Evolutionary conservation across 352 stramenopile genomes (phyloP), one percentile per base, ranked within the genome.

Genomic region (Elongisporangium senticosum): DNA sequence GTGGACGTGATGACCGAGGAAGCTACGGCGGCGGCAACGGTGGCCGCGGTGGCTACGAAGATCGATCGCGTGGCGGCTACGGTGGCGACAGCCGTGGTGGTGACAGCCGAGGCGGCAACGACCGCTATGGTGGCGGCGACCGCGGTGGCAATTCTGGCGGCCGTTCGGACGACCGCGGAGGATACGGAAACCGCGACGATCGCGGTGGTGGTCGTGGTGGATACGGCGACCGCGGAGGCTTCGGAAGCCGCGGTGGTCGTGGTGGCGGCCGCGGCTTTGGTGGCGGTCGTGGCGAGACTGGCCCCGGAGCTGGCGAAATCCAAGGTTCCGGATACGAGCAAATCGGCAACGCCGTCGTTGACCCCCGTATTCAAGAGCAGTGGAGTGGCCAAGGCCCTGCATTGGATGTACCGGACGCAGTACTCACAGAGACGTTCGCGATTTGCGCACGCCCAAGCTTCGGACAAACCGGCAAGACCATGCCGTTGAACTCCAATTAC

Each of bases 401-500:
- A 4, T 66, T 67, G 4, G 64, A 72, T 2, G 77, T 90, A 0
- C 61, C 60, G n/a, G 64, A 73, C n/a, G 67, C 64, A 3, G 65
- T 76, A 13, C 54, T 88, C 0, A 62, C 70, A 37, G 69, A 74
- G 23, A 55, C 68, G 6, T 85, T 71, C 26, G 40, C 70, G 53
- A 84, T 88, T 54, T 83, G 72, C 49, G 68, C 57, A 2, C 79
- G 83, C 13, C 78, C 78, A 3, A 67, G 68, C 33, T 53, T 78
- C 22, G 67, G 65, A 0, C 61, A 51, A 4, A 55, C 55, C 17
- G 77, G 75, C 14, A 74, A 74, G 8, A 75, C 62, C 0, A 71
- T 77, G 37, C 68, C 67, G 11, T 47, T 92, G 48, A 62, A 70
- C 7, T 71, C 86, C 4, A 93, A 93, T 54, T 87, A 87, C 64